A percentile compares a stretch with the other conserved stretches of the same genome.
Evolutionary conservation across 1,284 basidiomycete species (phyloP).

Genomic region (Leccinum pachyderme): DNA sequence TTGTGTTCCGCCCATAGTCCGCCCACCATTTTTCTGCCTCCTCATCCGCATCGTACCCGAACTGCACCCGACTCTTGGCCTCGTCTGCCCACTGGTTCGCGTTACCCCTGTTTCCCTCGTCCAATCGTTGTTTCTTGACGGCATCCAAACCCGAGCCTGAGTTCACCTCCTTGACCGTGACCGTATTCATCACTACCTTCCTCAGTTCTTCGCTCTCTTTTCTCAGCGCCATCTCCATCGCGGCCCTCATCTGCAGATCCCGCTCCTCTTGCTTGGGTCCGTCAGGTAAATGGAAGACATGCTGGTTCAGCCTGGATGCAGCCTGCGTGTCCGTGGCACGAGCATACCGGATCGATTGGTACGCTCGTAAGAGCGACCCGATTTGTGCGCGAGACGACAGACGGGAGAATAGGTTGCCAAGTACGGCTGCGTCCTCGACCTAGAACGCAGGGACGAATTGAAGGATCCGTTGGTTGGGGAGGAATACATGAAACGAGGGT

Average conservation of each 20-base stretch:
- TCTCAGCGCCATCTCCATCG: conserved; percentile 42
- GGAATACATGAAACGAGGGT: not conserved
- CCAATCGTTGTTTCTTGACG: conserved; percentile 45
- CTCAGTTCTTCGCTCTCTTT: conserved; percentile 20
- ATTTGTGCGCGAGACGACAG: conserved; percentile 44
- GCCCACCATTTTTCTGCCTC: conserved; percentile 50
- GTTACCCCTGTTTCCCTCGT: conserved; percentile 46
- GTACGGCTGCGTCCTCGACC: conserved; percentile 64
- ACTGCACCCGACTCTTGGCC: conserved; percentile 42
- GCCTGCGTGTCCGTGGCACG: conserved; percentile 49
- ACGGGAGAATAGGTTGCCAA: conserved; percentile 57
- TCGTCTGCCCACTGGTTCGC: conserved; percentile 54
- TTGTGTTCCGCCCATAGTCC: conserved; percentile 18
- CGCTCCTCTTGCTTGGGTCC: conserved; percentile 51
- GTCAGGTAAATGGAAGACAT: conserved; percentile 54
- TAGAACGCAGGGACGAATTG: conserved; percentile 11
- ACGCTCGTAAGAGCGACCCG: conserved; percentile 46
- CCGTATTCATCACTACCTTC: conserved; percentile 5
- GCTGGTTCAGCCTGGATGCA: conserved; percentile 48
- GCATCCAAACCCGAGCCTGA: not conserved
- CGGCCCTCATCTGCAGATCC: conserved; percentile 48
- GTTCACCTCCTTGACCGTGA: not conserved
- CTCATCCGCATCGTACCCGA: conserved; percentile 51
- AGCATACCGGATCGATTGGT: conserved; percentile 48
- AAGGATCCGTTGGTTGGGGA: not conserved